Conservation (phyloP, 2,329 filamentous ascomycete genomes). For the Chaetomium olivaceum region DNA sequence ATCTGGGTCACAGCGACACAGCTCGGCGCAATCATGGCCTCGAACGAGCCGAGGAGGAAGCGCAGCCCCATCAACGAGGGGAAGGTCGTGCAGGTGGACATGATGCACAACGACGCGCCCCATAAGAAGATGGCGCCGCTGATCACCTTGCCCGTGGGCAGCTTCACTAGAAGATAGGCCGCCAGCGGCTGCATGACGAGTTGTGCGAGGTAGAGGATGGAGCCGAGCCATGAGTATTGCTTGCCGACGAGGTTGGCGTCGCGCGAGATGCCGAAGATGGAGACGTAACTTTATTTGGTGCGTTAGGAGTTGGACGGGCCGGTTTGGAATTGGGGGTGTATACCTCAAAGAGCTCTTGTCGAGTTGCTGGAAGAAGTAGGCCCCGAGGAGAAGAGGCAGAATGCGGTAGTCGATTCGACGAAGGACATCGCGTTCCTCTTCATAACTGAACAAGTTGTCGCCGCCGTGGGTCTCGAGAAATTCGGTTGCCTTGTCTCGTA, state of each 20-base stretch:
- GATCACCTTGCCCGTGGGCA: constrained; percentile 57
- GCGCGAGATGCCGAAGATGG: constrained; percentile 51
- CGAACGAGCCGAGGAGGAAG: constrained; percentile 49
- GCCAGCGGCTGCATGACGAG: constrained; percentile 58
- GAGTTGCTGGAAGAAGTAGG: constrained; percentile 61
- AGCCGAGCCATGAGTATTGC: constrained; percentile 61
- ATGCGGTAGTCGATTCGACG: constrained; percentile 52
- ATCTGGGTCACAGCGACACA: constrained; percentile 56
- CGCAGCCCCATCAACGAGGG: constrained; percentile 47
- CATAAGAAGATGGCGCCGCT: constrained; percentile 54
- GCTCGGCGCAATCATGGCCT: constrained; percentile 52
- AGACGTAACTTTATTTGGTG: constrained; percentile 41
- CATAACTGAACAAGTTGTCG: constrained; percentile 45
- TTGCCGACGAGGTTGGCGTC: constrained; percentile 50
- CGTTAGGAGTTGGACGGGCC: not conserved
- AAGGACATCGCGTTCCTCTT: constrained; percentile 51
- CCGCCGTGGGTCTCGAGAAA: constrained; percentile 46
- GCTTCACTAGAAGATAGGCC: constrained; percentile 53
- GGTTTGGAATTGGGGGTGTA: constrained; percentile 27
- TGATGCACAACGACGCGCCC: constrained; percentile 53
- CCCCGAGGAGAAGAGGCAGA: constrained; percentile 52
- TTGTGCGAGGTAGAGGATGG: constrained; percentile 61
- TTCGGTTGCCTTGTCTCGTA: constrained; percentile 46
- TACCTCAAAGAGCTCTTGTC: constrained; percentile 48
- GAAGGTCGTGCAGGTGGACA: constrained; percentile 53